Base-by-base conservation (phyloP, 306 rosid genomes). In the Quercus wislizeni region DNA sequence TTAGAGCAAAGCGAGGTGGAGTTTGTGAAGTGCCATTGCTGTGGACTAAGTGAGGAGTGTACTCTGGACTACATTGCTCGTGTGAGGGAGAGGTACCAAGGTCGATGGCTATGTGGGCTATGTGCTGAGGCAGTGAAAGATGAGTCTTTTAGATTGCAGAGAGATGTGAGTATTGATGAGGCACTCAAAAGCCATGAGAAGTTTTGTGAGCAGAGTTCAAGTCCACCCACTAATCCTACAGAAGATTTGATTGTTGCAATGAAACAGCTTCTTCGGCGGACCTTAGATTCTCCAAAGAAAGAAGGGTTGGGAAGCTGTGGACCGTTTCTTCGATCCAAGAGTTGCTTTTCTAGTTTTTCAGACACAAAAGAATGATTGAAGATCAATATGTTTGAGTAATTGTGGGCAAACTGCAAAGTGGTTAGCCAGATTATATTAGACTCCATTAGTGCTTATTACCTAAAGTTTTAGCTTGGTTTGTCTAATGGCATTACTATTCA, bases 51-150 rank as follows among this genome's bases (percentile, higher is more conserved):
- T 79, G 98, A 95, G 87, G 97, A 95, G 78, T 95, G 98, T 77
- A 95, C 98, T 21, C 75, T 54, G 7, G 80, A 81, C 6, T 92
- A 95, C 83, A 90, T 94, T 51, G 73, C 76, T 1, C 79, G 86
- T 0, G 97, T 91, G 55, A 78, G 79, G 21, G 97, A 91, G 83
- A 74, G 87, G 71, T 87, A 87, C 21, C 85, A 83, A 2, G 98
- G 93, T 0, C 85, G 87, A 10, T 95, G 98, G 98, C 83, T 95
- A 54, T 95, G 99, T 5, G 98, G 99, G 18, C 87, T 92, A 1
- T 95, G 98, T 21, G 67, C 86, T 0, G 95, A 89, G 79, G 99
- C 94, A 1, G 93, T 95, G 81, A 89, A 91, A 41, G 91, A 92
- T 58, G 91, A 89, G 65, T 54, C 43, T 2, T 35, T 76, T n/a